Evolutionary conservation across 805 yeast species (phyloP), one percentile per base, ranked within the genome.

Genomic region (Grigorovia humatica): DNA sequence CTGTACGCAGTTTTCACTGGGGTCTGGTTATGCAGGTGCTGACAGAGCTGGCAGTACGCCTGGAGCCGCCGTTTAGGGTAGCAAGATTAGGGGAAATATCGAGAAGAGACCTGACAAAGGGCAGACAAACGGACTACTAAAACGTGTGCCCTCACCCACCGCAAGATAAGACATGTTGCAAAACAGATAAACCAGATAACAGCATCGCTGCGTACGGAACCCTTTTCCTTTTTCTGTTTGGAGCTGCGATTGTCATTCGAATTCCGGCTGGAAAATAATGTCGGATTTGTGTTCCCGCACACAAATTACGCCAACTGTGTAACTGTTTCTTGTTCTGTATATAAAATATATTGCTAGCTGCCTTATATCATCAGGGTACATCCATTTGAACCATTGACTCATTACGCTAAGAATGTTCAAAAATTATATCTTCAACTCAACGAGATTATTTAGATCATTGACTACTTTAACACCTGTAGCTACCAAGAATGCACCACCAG

Each of bases 401-500:
- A 23, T 6, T 6, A 23, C 27, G 6, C 27, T 23, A 23, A 42
- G 12, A 48, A 57, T 59, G 59, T 52, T 59, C 43, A 59, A 62
- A 54, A 58, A 54, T 52, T 51, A 53, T 38, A 32, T 58, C 38
- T 43, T 54, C 23, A 59, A 55, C 51, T 19, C 47, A 12, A 49
- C 58, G 13, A 53, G 59, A 56, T 48, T 57, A 44, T 45, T 52
- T 15, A 60, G 57, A 51, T 30, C 51, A 29, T 32, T 55, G 30
- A 47, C 47, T 29, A 55, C 57, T 19, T 52, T 62, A 48, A 62
- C 66, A 23, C 66, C 75, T 77, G 84, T 88, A 52, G 74, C 78
- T 59, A 82, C 96, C 48, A 76, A 81, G 57, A 74, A 74, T 58
- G 96, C 96, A 40, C 97, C 98, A 59, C 88, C 95, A 52, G 96